phyloP scores from a whole-genome alignment of 495 filamentous ascomycete species.

The Hypomontagnella submonticulosa region DNA sequence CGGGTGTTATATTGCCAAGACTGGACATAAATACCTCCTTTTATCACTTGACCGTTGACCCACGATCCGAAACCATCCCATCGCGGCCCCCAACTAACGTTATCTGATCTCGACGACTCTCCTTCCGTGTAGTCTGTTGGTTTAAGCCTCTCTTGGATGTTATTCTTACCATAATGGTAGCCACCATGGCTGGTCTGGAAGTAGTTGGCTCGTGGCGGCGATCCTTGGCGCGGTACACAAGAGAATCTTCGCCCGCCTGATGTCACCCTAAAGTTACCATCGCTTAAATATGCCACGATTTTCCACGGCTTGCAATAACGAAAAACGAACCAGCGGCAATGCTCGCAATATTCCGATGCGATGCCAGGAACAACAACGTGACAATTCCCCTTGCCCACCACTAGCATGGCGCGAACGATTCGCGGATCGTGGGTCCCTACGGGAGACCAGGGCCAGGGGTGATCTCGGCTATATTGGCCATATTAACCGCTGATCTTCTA shows the following conservation, averaged over 20 bases:
- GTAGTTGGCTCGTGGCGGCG: not conserved
- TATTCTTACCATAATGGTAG: slow-evolving; percentile 1
- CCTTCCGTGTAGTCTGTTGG: not conserved
- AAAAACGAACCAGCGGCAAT: slow-evolving; percentile 13
- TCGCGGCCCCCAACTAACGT: not conserved
- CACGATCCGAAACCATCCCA: slow-evolving; percentile 4
- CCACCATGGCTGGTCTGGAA: slow-evolving; percentile 1
- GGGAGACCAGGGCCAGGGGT: slow-evolving; percentile 18
- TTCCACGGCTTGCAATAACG: slow-evolving; percentile 4
- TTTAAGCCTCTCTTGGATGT: slow-evolving; percentile 4
- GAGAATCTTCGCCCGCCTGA: slow-evolving; percentile 1
- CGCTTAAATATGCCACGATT: slow-evolving; percentile 9
- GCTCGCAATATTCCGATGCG: not conserved
- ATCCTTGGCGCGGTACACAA: slow-evolving; percentile 4
- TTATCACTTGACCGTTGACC: slow-evolving; percentile 23
- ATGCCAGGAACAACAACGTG: slow-evolving; percentile 21
- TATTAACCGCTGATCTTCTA: slow-evolving; percentile 35
- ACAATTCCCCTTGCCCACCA: slow-evolving; percentile 2
- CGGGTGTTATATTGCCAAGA: slow-evolving; percentile 17
- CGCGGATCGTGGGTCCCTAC: slow-evolving; percentile 18
- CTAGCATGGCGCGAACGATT: slow-evolving; percentile 11
- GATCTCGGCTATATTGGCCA: slow-evolving; percentile 42
- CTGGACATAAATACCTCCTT: slow-evolving; percentile 13
- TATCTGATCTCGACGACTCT: slow-evolving; percentile 1
- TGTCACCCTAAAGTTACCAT: slow-evolving; percentile 1